These are phyloP conservation scores for Candida easanensis DNA, from an alignment of 805 yeast species.

Conservation along the genomic window DNA sequence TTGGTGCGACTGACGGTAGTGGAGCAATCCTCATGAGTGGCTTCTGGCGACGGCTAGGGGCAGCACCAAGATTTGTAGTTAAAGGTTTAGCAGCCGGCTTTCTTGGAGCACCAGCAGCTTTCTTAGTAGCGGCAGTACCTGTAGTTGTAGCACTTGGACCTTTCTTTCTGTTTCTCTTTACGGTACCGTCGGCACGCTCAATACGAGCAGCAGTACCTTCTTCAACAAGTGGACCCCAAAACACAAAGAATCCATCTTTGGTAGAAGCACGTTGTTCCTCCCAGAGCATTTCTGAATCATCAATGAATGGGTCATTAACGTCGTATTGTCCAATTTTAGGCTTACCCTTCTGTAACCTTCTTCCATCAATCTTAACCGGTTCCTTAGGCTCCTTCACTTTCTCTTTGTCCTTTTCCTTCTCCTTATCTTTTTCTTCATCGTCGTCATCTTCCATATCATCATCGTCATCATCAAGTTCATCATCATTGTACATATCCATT, in stretches of 20 bases:
- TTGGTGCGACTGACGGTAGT: not conserved
- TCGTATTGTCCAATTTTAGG: constrained; percentile 90
- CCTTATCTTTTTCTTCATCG: constrained; percentile 35
- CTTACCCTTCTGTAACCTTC: constrained; percentile 50
- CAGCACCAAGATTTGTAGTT: not conserved
- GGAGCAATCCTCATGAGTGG: constrained; percentile 1
- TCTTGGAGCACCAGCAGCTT: not conserved
- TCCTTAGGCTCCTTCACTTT: not conserved
- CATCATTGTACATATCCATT: constrained; percentile 53
- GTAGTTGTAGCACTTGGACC: constrained; percentile 9
- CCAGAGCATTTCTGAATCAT: constrained; percentile 87
- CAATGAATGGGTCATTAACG: constrained; percentile 91
- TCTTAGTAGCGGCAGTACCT: constrained; percentile 6
- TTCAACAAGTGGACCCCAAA: constrained; percentile 85
- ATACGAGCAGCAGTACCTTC: constrained; percentile 47
- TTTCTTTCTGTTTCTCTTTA: constrained; percentile 37
- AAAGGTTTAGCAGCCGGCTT: not conserved
- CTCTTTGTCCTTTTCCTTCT: constrained; percentile 25
- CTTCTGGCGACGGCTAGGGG: not conserved
- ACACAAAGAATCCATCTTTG: constrained; percentile 93
- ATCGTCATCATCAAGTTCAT: constrained; percentile 47
- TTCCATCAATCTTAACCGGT: constrained; percentile 38
- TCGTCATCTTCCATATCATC: constrained; percentile 40
- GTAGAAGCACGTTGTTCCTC: constrained; percentile 93
- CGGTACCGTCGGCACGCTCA: constrained; percentile 44